Base-by-base conservation (phyloP, 2,329 filamentous ascomycete genomes). In the Akanthomyces uredinophilus region DNA sequence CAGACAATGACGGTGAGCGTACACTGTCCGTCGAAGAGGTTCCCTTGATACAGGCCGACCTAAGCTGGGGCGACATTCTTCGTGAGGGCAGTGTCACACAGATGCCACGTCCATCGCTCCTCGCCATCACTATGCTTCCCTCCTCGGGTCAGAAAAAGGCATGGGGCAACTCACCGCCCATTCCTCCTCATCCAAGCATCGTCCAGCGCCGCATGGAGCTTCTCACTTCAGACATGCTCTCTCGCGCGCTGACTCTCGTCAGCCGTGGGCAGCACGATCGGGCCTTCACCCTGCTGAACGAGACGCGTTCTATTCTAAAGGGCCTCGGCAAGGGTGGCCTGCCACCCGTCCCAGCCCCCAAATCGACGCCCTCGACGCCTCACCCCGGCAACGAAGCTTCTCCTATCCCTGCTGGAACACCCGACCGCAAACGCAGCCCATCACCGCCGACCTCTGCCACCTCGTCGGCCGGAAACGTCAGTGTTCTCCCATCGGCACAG, bases 131-230 rank as follows among this genome's bases (percentile, higher is more conserved):
- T 1, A 96, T 99, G 90, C 83, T 97, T 35, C 95, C 95, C 5
- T 81, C 89, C 2, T 80, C 81, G 29, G 83, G 83, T 60, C 84
- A 84, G 65, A 87, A 88, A 77, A 89, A 84, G 67, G 84, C 87
- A 18, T 87, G 85, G 84, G 79, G 78, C 50, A 84, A 80, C 67
- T 79, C 82, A 14, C 91, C 93, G 16, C 91, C 92, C 1, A 99
- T 99, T 65, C 95, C 95, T 16, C 94, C 95, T 51, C 95, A 98
- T 72, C 93, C 95, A 5, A 91, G 89, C 65, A 92, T 99, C 64
- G 94, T 99, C 7, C 95, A 99, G 77, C 86, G 95, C 46, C 89
- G 95, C 51, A 99, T 99, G 95, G 95, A 99, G 75, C 81, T 99
- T 35, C 83, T 99, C 59, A 98, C 95, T 2, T 98, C 94, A 1